Base-by-base conservation (phyloP, 2,329 filamentous ascomycete genomes). In the Xylaria arbuscula region DNA sequence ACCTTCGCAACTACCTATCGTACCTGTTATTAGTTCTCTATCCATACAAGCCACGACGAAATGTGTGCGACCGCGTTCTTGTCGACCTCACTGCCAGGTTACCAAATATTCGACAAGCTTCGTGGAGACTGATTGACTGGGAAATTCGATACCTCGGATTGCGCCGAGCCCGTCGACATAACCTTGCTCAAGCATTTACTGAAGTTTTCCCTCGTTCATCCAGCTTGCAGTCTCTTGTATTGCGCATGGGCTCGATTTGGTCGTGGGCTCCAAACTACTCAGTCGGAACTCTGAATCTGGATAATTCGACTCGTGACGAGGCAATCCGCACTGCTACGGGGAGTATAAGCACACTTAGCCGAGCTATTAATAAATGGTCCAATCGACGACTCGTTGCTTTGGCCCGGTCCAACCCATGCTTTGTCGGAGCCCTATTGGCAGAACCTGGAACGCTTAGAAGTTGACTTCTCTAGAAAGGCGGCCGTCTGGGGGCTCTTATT, bases 391-490 rank as follows among this genome's bases (percentile, higher is more conserved):
- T 19, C 45, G 9, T 47, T 47, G 3, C n/a, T 47, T 3, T 47
- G 45, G 45, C 45, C 45, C 45, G 45, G 45, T 47, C 45, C 45
- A 47, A 6, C 45, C 45, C n/a, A 22, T 19, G 45, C 45, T 47
- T 47, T 47, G n/a, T 9, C 8, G 45, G 45, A 47, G n/a, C 45
- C 45, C 1, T 47, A 47, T 19, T 47, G 45, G 45, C 45, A 47
- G 45, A 47, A 22, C 45, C 6, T 47, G 17, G n/a, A 47, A 47
- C 8, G 45, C 45, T n/a, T 47, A 19, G n/a, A 22, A 9, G 45
- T 47, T 19, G 19, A 7, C 6, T 47, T 47, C n/a, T 19, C 45
- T 47, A 9, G 8, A n/a, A n/a, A 47, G 45, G 19, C 45, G 45
- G 45, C 45, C 45, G n/a, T 10, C 45, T 10, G 45, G 45, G n/a